Evolutionary conservation across 2,329 filamentous ascomycete genomes (phyloP).

Genomic region (Aureobasidium sp.): DNA sequence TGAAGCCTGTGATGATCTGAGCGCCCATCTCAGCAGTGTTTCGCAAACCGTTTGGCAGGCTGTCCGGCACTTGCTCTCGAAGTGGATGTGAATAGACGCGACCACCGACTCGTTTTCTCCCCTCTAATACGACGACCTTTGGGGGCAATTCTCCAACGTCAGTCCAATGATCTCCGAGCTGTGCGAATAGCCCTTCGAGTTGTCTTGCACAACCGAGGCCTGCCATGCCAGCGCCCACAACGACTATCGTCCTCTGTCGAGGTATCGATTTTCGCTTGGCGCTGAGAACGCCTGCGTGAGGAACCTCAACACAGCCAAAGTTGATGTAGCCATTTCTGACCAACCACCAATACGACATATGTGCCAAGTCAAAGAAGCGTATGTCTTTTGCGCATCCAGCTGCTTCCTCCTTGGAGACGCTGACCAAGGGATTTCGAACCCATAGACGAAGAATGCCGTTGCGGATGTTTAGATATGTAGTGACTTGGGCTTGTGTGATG

Average conservation of each 20-base stretch:
- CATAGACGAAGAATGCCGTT: slow-evolving; percentile 90
- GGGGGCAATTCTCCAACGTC: slow-evolving; percentile 62
- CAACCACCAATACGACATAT: slow-evolving; percentile 87
- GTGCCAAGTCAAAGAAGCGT: slow-evolving; percentile 83
- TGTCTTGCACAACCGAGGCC: slow-evolving; percentile 89
- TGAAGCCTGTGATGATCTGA: slow-evolving; percentile 96
- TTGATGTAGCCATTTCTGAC: slow-evolving; percentile 91
- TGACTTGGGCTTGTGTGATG: slow-evolving; percentile 82
- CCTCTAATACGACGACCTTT: slow-evolving; percentile 75
- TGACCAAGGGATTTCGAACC: slow-evolving; percentile 76
- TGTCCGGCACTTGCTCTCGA: slow-evolving; percentile 50
- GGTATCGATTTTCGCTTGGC: slow-evolving; percentile 29
- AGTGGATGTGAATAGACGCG: slow-evolving; percentile 81
- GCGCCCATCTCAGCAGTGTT: slow-evolving; percentile 94
- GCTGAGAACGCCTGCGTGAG: slow-evolving; percentile 23
- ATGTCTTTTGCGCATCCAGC: slow-evolving; percentile 81
- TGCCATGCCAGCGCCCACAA: slow-evolving; percentile 91
- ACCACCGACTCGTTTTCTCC: slow-evolving; percentile 78
- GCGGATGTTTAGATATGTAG: slow-evolving; percentile 89
- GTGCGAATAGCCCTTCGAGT: slow-evolving; percentile 74
- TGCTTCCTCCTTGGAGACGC: slow-evolving; percentile 76
- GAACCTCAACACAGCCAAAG: slow-evolving; percentile 81
- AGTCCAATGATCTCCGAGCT: slow-evolving; percentile 64
- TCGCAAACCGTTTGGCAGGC: slow-evolving; percentile 47
- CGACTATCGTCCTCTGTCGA: slow-evolving; percentile 66